These are phyloP conservation scores for Ramularia collo-cygni DNA, from an alignment of 2,329 filamentous ascomycete genomes.

Conservation along the genomic window DNA sequence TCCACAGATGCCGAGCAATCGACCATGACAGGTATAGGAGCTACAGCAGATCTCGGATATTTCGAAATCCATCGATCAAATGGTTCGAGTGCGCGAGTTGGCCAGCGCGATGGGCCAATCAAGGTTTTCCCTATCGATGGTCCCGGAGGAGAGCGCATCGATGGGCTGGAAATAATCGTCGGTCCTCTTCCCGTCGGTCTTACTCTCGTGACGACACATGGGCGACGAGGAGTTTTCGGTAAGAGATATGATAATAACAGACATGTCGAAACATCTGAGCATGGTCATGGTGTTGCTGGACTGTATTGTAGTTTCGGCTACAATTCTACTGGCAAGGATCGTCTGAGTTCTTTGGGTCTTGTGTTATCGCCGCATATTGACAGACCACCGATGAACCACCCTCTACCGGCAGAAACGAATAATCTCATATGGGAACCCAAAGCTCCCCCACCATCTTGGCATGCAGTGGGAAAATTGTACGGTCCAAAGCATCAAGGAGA, in stretches of 20 bases:
- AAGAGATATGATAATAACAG: not conserved
- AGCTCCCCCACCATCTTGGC: too few species aligned
- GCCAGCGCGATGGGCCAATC: not conserved
- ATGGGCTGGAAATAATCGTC: not conserved
- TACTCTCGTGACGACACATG: not conserved
- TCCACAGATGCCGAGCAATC: too few species aligned
- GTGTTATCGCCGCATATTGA: too few species aligned
- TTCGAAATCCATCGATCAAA: not conserved
- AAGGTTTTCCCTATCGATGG: conserved; percentile 2
- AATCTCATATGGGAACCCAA: too few species aligned
- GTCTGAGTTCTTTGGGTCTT: not conserved
- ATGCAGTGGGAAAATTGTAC: too few species aligned
- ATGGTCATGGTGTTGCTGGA: conserved; percentile 1
- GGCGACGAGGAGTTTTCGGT: conserved; percentile 1
- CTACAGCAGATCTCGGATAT: too few species aligned
- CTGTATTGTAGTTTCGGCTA: conserved; percentile 3
- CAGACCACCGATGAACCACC: too few species aligned
- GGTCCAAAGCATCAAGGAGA: too few species aligned
- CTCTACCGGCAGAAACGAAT: too few species aligned
- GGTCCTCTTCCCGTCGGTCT: not conserved
- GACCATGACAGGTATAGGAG: too few species aligned
- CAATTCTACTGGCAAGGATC: not conserved
- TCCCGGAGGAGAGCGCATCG: conserved; percentile 1
- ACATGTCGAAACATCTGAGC: not conserved
- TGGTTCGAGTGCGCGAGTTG: conserved; percentile 1